phyloP scores from a whole-genome alignment of 148 eudicot genomes.

The Limonium bicolor region DNA sequence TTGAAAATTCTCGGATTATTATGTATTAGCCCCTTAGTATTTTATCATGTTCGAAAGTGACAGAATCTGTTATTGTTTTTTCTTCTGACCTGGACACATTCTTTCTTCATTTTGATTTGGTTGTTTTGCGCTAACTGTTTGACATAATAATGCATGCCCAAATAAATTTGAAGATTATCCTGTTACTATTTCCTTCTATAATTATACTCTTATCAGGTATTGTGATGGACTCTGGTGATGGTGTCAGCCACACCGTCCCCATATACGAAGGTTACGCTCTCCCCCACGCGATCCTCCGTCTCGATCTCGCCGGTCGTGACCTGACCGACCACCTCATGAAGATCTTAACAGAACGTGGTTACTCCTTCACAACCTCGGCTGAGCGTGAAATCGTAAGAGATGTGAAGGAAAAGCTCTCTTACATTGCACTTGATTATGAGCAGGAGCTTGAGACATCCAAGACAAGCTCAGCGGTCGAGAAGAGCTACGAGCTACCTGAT shows the following conservation, averaged over 20 bases:
- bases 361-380: slow-evolving; percentile 78
- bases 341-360: slow-evolving; percentile 79
- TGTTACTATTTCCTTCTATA: background rate
- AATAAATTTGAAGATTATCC: background rate
- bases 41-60: too few species aligned
- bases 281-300: slow-evolving; percentile 77
- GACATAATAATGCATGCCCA: too few species aligned
- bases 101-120: background rate
- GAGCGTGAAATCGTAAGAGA: slow-evolving; percentile 83
- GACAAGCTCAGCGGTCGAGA: slow-evolving; percentile 34
- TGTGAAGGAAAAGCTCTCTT: slow-evolving; percentile 44
- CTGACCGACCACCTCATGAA: slow-evolving; percentile 70
- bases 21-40: too few species aligned
- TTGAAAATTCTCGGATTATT: too few species aligned
- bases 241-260: slow-evolving; percentile 84
- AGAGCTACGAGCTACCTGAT: slow-evolving; percentile 36
- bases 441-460: slow-evolving; percentile 31
- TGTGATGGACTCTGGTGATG: slow-evolving; percentile 84
- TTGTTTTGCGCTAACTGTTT: background rate
- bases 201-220: slow-evolving; percentile 42
- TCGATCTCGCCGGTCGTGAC: slow-evolving; percentile 83
- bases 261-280: slow-evolving; percentile 74
- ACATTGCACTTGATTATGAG: slow-evolving; percentile 44
- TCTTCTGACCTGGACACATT: too few species aligned
- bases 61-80: too few species aligned